These are phyloP conservation scores for Kuraishia hungarica DNA, from an alignment of 805 yeast species.

Conservation along the genomic window DNA sequence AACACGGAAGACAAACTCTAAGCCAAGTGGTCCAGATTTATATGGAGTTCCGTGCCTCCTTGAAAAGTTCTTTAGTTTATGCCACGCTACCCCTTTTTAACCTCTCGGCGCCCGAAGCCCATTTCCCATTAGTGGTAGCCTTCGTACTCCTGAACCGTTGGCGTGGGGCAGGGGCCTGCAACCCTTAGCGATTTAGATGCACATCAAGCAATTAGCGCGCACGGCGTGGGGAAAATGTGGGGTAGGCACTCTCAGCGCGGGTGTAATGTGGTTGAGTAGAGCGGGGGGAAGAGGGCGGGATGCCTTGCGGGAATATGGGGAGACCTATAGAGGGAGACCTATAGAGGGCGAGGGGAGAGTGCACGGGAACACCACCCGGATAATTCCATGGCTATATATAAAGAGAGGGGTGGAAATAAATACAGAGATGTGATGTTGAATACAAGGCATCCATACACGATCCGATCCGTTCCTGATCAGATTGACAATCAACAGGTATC, in stretches of 20 bases:
- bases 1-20: too few species aligned
- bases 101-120: background rate
- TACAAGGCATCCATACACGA: too few species aligned
- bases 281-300: background rate
- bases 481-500: too few species aligned
- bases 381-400: background rate
- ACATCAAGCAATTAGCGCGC: background rate
- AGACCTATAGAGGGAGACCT: too few species aligned
- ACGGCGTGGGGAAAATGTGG: background rate
- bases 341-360: background rate
- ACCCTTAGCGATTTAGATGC: background rate
- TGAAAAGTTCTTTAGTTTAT: too few species aligned
- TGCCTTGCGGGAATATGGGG: background rate
- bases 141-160: background rate
- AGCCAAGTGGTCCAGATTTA: background rate
- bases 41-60: background rate
- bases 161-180: background rate
- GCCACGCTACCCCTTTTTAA: background rate
- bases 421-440: too few species aligned
- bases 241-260: background rate
- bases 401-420: too few species aligned
- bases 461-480: too few species aligned
- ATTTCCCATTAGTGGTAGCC: background rate
- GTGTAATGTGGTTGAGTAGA: background rate
- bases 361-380: background rate